These are phyloP conservation scores for Carex parvula DNA, from an alignment of 176 grass and related monocot genomes.

Conservation along the genomic window DNA sequence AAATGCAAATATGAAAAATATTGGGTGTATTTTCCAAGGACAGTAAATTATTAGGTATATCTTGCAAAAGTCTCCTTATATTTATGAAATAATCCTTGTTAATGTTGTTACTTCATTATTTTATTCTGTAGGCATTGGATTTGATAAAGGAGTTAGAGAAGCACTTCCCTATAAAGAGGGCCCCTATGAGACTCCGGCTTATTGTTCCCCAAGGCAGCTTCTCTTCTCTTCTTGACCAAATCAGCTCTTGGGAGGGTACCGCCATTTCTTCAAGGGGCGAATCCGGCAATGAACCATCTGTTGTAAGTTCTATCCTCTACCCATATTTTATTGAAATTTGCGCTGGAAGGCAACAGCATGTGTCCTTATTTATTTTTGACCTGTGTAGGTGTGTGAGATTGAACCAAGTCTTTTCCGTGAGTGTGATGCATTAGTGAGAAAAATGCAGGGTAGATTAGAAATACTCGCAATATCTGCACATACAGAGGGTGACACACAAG, in stretches of 20 bases:
- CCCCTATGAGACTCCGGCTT: conserved; percentile 66
- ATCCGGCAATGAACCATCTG: conserved; percentile 43
- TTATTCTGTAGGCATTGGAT: conserved; percentile 50
- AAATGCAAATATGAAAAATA: neutral
- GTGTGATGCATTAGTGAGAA: conserved; percentile 68
- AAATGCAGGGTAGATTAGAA: conserved; percentile 67
- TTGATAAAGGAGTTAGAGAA: conserved; percentile 83
- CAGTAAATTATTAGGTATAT: neutral
- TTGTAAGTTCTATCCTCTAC: conserved; percentile 45
- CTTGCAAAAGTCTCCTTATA: neutral
- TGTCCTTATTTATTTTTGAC: neutral
- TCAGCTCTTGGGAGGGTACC: conserved; percentile 54
- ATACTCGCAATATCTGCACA: conserved; percentile 61
- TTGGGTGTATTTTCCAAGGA: neutral
- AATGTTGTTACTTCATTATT: conserved; percentile 19
- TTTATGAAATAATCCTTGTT: neutral
- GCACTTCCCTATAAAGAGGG: conserved; percentile 69
- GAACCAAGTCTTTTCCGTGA: conserved; percentile 70
- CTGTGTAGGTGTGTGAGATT: conserved; percentile 71
- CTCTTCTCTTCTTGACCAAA: conserved; percentile 54
- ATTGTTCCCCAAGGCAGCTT: conserved; percentile 57
- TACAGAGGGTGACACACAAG: conserved; percentile 46
- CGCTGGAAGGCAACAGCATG: neutral
- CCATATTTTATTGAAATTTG: neutral
- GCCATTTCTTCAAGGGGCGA: conserved; percentile 67